phyloP scores from a whole-genome alignment of 345 rosid species.

The Tarenaya hassleriana region DNA sequence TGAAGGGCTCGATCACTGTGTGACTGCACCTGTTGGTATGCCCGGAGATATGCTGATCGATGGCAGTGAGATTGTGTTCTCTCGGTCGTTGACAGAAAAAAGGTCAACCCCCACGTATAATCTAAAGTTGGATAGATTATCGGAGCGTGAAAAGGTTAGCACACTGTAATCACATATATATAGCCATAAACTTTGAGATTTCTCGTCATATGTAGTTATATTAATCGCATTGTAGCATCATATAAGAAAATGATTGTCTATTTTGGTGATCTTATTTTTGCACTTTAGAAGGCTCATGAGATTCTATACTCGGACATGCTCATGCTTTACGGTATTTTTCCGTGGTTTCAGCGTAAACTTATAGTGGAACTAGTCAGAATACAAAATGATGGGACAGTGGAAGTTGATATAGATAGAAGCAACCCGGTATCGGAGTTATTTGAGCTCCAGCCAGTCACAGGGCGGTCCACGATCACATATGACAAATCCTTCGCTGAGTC shows the following conservation, averaged over 20 bases:
- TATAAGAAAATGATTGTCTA: no score
- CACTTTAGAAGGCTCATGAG: no score
- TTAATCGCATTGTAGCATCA: neutral
- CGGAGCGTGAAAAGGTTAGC: conserved; percentile 74
- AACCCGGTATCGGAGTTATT: conserved; percentile 67
- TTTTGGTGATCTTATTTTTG: no score
- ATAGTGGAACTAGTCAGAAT: conserved; percentile 77
- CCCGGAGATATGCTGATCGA: conserved; percentile 32
- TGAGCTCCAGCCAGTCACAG: conserved; percentile 58
- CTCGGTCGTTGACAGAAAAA: conserved; percentile 72
- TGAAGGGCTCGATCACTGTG: conserved; percentile 64
- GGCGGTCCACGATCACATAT: conserved; percentile 34
- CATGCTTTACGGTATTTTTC: conserved; percentile 9
- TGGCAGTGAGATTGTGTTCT: conserved; percentile 39
- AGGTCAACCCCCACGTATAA: conserved; percentile 40
- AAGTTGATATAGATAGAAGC: conserved; percentile 66
- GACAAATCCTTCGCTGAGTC: conserved; percentile 34
- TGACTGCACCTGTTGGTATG: conserved; percentile 42
- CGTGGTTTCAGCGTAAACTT: conserved; percentile 55
- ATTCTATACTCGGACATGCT: no score
- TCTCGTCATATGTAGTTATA: neutral
- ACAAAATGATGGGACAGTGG: conserved; percentile 93
- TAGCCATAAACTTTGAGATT: neutral
- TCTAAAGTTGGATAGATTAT: conserved; percentile 58
- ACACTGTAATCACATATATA: neutral